These are phyloP conservation scores for Wickerhamiella kurtzmanii DNA, from an alignment of 805 yeast species.

Conservation along the genomic window DNA sequence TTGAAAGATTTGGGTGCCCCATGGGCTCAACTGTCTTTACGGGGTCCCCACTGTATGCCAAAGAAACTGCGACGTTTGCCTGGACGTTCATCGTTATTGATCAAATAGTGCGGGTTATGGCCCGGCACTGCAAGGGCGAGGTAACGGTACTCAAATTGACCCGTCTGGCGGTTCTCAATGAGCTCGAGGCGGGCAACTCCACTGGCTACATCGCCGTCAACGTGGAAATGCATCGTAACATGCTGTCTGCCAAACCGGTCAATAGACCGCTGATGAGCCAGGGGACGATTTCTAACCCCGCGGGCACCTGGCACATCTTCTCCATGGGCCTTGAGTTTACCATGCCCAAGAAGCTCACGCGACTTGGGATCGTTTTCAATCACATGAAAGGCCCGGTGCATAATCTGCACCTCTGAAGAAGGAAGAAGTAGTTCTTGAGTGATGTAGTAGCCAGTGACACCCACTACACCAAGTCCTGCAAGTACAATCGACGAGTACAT, in stretches of 20 bases:
- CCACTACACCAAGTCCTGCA: constrained; percentile 26
- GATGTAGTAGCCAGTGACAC: constrained; percentile 56
- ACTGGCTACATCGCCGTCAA: constrained; percentile 50
- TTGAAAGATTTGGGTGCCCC: not conserved
- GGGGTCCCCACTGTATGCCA: constrained; percentile 82
- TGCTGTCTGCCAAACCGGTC: constrained; percentile 73
- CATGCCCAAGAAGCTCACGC: constrained; percentile 40
- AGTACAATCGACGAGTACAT: constrained; percentile 25
- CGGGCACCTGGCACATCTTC: constrained; percentile 41
- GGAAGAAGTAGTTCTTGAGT: constrained; percentile 75
- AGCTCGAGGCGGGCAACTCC: constrained; percentile 76
- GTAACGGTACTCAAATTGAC: constrained; percentile 51
- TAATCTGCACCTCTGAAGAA: constrained; percentile 81
- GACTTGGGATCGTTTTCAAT: constrained; percentile 56
- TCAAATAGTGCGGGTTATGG: constrained; percentile 49
- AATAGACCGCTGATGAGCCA: constrained; percentile 42
- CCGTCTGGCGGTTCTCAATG: constrained; percentile 35
- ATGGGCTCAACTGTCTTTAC: constrained; percentile 29
- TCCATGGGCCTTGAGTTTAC: constrained; percentile 69
- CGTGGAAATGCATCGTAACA: constrained; percentile 71
- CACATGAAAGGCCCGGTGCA: constrained; percentile 70
- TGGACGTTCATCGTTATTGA: constrained; percentile 36
- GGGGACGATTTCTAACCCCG: constrained; percentile 84
- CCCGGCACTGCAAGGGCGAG: constrained; percentile 68
- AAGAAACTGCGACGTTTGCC: constrained; percentile 28